A percentile compares a stretch with the other conserved stretches of the same genome.
Evolutionary conservation across 164 flowering plant genomes (phyloP).

Genomic region (Vitis labrusca): DNA sequence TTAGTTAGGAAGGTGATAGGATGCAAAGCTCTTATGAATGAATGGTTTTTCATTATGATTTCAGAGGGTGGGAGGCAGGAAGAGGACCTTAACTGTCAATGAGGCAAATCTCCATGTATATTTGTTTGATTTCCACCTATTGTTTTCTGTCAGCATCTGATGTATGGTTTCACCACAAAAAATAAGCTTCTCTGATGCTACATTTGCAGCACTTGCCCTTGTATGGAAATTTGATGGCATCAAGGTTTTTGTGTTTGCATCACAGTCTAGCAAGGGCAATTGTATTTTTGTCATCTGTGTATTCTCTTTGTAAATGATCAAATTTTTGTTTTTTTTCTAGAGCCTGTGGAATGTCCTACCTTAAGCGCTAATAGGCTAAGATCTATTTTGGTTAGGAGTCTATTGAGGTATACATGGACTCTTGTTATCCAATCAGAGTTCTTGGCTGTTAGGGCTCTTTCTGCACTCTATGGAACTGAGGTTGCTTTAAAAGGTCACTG

Average conservation of each 20-base stretch:
- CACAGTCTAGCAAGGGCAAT: background rate
- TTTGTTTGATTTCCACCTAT: no score
- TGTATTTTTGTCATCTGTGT: background rate
- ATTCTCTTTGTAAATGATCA: background rate
- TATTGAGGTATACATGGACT: no score
- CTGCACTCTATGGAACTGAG: background rate
- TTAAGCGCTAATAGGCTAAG: background rate
- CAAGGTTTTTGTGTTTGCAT: background rate
- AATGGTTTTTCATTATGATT: no score
- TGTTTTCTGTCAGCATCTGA: background rate
- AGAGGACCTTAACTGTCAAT: no score
- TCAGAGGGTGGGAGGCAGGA: no score
- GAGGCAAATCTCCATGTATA: no score
- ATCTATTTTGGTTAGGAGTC: no score
- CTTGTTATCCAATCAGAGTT: background rate
- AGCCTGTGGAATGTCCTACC: background rate
- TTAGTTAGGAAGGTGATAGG: no score
- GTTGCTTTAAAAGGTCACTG: background rate
- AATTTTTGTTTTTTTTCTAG: background rate
- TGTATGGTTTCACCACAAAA: background rate
- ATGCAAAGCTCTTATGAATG: no score
- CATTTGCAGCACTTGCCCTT: background rate
- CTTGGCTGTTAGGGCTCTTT: background rate
- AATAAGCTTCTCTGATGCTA: background rate
- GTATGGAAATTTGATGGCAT: background rate